Base-by-base conservation (phyloP, 768 basidiomycete species). In the Mycena kentingensis region DNA sequence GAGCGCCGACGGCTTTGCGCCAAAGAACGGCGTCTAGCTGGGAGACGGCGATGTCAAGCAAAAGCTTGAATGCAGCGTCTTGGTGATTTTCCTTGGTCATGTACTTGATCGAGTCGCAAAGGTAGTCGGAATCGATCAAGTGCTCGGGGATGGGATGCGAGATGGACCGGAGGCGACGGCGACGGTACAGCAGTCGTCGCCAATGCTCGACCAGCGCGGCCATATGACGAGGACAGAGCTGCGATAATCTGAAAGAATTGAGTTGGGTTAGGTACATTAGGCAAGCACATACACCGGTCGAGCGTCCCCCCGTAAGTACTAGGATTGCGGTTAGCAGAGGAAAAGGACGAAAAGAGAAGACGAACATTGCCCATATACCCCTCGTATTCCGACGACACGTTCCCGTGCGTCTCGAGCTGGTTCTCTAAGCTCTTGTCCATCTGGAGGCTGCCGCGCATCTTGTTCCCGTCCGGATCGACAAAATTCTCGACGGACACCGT, bases 351-450 rank as follows among this genome's bases (percentile, higher is more conserved):
- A 31, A 34, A 24, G n/a, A n/a, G n/a, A 7, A 7, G 11, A 55
- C 67, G 46, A 49, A 69, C 66, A 52, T 66, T 67, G 16, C 66
- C 67, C 52, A 50, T 57, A 36, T 67, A 67, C 4, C 64, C 64
- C 43, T 64, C 66, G 47, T 60, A 67, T 16, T 66, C 64, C 43
- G 64, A 54, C 12, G 60, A 43, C 25, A 66, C 62, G n/a, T 57
- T 53, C 1, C 16, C 46, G 7, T 56, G 58, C 3, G 12, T 34
- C 16, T 59, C 56, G 3, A 66, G 31, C 6, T 15, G 34, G 1
- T 63, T 49, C 4, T 49, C 46, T 1, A 67, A 54, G 26, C 55
- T 43, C 16, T 46, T 53, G 0, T 61, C 60, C 31, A 63, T 62
- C 4, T 58, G 46, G 45, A 66, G 57, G 2, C 45, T 34, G 13